Conservation (phyloP, 306 rosid species). For the Quercus aquifolioides region DNA sequence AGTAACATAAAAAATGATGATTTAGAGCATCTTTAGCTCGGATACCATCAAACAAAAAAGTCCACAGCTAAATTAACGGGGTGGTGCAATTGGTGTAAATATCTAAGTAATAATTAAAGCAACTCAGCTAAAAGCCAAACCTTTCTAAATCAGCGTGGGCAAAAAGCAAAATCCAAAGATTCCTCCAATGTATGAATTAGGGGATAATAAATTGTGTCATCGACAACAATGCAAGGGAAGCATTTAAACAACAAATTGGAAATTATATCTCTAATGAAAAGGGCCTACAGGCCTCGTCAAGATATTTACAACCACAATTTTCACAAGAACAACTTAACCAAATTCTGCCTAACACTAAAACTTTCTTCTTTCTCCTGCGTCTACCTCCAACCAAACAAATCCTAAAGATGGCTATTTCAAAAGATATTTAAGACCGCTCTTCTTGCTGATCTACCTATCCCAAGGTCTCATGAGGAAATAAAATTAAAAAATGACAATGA, state of each 20-base stretch:
- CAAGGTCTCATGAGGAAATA: conserved; percentile 14
- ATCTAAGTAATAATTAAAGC: neutral
- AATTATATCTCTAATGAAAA: neutral
- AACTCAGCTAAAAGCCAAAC: neutral
- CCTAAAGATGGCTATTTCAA: conserved; percentile 3
- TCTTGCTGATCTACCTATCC: conserved; percentile 7
- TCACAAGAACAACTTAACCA: neutral
- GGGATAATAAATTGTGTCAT: neutral
- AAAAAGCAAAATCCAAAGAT: neutral
- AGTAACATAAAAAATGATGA: neutral
- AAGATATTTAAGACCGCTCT: neutral
- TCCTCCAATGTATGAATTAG: neutral
- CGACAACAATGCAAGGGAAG: neutral
- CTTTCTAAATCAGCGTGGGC: too few species aligned
- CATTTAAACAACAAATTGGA: neutral
- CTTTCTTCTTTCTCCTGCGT: neutral
- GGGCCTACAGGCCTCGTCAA: conserved; percentile 14
- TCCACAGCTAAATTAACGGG: neutral
- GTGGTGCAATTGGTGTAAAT: neutral
- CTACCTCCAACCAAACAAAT: conserved; percentile 4
- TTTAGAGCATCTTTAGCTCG: neutral
- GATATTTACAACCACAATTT: conserved; percentile 36
- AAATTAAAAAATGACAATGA: neutral
- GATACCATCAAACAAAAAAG: neutral
- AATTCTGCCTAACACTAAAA: neutral